These are phyloP conservation scores for Betula pendula DNA, from an alignment of 306 rosid genomes.

Conservation along the genomic window DNA sequence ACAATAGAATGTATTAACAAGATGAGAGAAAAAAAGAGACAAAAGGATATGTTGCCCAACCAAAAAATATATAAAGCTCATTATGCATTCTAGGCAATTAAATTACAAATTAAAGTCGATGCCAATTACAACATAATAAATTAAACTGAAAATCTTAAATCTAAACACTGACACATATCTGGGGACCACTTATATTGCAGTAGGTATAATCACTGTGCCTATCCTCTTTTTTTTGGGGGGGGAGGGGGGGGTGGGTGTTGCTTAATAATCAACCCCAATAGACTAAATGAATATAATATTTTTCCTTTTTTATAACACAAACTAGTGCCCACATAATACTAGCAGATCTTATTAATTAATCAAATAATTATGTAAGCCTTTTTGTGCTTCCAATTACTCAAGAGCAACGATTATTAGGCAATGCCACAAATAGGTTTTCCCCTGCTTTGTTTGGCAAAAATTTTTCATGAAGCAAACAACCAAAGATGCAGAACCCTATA, in stretches of 20 bases:
- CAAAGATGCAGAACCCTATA: conserved; percentile 4
- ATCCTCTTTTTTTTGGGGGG: too few relatives aligned
- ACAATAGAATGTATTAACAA: neutral
- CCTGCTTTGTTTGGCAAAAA: neutral
- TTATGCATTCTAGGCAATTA: neutral
- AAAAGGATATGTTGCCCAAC: neutral
- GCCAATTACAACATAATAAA: neutral
- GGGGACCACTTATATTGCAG: too few relatives aligned
- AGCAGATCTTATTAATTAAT: neutral
- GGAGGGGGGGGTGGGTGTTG: too few relatives aligned
- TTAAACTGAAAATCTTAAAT: too few relatives aligned
- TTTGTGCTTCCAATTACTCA: neutral
- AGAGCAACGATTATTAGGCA: neutral
- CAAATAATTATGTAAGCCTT: neutral
- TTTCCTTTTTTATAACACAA: neutral
- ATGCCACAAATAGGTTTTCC: neutral
- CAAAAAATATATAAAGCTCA: neutral
- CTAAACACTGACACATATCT: too few relatives aligned
- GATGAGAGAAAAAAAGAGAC: neutral
- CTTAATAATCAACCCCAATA: too few relatives aligned
- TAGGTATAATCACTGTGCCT: too few relatives aligned
- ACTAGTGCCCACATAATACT: neutral
- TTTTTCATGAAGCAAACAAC: neutral
- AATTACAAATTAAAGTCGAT: neutral
- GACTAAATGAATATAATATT: too few relatives aligned